A percentile compares a stretch with the other conserved stretches of the same genome.
phyloP scores from a whole-genome alignment of 106 monocot species.

The Platanthera guangdongensis region DNA sequence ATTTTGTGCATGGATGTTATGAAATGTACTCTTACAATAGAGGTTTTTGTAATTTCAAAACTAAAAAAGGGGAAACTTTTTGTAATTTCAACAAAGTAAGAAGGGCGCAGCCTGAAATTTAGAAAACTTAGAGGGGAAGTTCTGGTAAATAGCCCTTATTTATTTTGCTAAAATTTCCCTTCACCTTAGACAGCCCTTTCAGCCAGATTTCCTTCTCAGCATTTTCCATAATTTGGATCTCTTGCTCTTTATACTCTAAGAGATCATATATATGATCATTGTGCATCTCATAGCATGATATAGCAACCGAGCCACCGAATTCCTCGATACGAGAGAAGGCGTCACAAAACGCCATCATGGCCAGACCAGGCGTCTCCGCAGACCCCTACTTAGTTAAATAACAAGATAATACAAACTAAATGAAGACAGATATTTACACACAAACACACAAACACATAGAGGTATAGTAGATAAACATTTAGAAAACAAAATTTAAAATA shows the following conservation, averaged over 20 bases:
- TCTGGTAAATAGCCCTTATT: no score
- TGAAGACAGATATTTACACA: background rate
- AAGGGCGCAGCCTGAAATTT: no score
- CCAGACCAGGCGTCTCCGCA: conserved; percentile 43
- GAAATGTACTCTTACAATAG: no score
- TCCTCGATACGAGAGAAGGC: conserved; percentile 23
- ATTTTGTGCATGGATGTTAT: no score
- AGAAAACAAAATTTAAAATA: background rate
- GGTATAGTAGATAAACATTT: background rate
- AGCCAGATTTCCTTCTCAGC: conserved; percentile 35
- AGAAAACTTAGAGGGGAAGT: no score
- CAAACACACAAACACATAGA: background rate
- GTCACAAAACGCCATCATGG: conserved; percentile 26
- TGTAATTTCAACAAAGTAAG: no score
- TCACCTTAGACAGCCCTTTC: conserved; percentile 60
- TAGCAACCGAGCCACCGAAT: conserved; percentile 14
- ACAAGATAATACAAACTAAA: background rate
- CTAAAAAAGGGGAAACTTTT: no score
- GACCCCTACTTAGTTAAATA: background rate
- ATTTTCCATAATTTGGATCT: conserved; percentile 54
- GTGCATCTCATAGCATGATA: conserved; percentile 47
- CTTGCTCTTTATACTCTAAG: conserved; percentile 37
- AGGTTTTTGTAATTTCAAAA: no score
- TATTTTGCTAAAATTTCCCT: no score
- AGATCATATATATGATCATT: conserved; percentile 61